phyloP scores from a whole-genome alignment of 257 asterid species.

The Nicotiana tomentosiformis region DNA sequence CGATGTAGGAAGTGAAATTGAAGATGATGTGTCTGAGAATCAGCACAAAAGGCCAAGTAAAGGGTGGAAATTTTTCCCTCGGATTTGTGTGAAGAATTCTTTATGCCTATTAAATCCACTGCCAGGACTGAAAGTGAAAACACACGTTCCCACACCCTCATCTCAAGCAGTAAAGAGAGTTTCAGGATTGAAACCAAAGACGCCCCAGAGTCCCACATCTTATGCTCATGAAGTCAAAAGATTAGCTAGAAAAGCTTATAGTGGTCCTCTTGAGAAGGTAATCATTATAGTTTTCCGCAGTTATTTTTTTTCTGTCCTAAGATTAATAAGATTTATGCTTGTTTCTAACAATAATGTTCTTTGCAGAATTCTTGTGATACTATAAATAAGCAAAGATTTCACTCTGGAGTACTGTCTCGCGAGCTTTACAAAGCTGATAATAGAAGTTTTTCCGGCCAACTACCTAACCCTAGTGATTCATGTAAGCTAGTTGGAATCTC shows the following conservation, averaged over 20 bases:
- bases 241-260: constrained; percentile 62
- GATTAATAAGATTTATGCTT: neutral
- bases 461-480: constrained; percentile 28
- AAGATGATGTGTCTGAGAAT: constrained; percentile 26
- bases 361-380: constrained; percentile 54
- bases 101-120: constrained; percentile 64
- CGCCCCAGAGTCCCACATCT: constrained; percentile 22
- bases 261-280: constrained; percentile 95
- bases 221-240: constrained; percentile 37
- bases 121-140: constrained; percentile 51
- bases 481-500: constrained; percentile 44
- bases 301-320: neutral
- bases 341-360: neutral
- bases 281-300: neutral
- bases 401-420: constrained; percentile 68
- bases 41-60: constrained; percentile 54
- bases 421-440: constrained; percentile 39
- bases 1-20: constrained; percentile 56
- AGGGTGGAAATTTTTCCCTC: constrained; percentile 75
- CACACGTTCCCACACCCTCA: constrained; percentile 32
- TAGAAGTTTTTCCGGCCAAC: constrained; percentile 31
- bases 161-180: constrained; percentile 4
- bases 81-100: constrained; percentile 71
- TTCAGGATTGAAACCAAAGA: constrained; percentile 10
- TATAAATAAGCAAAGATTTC: constrained; percentile 49